Conservation (phyloP, 75 land plant species). For the Selaginella moellendorffii region DNA sequence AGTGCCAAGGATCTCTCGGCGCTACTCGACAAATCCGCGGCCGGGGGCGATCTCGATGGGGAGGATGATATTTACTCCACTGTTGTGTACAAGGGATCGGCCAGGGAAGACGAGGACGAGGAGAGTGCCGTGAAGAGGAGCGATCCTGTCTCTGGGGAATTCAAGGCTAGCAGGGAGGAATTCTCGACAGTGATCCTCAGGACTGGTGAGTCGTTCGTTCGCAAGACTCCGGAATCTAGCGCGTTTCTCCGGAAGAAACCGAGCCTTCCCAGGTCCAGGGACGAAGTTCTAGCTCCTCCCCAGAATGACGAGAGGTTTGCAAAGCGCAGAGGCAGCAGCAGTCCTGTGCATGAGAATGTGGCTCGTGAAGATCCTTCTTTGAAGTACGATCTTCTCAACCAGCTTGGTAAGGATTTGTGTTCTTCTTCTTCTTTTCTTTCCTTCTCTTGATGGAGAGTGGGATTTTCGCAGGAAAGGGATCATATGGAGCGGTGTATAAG, state of each 20-base stretch:
- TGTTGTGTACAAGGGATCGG: neutral
- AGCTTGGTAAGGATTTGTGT: conserved; percentile 47
- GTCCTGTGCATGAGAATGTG: conserved; percentile 65
- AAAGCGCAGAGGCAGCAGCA: conserved; percentile 39
- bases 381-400: conserved; percentile 89
- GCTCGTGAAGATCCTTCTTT: conserved; percentile 73
- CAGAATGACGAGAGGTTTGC: neutral
- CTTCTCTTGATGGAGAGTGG: neutral
- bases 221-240: neutral
- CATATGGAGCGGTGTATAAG: conserved; percentile 95
- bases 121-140: neutral
- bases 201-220: neutral
- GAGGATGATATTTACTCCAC: neutral
- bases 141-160: neutral
- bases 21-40: neutral
- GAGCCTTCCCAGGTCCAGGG: neutral
- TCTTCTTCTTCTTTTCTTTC: neutral
- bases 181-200: neutral
- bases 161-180: neutral
- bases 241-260: neutral
- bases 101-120: neutral
- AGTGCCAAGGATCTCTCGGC: conserved; percentile 1
- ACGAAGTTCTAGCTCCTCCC: neutral
- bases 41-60: neutral
- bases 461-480: conserved; percentile 61